Evolutionary conservation across 1,284 basidiomycete genomes (phyloP).

Genomic region (Trichosporon sp.): DNA sequence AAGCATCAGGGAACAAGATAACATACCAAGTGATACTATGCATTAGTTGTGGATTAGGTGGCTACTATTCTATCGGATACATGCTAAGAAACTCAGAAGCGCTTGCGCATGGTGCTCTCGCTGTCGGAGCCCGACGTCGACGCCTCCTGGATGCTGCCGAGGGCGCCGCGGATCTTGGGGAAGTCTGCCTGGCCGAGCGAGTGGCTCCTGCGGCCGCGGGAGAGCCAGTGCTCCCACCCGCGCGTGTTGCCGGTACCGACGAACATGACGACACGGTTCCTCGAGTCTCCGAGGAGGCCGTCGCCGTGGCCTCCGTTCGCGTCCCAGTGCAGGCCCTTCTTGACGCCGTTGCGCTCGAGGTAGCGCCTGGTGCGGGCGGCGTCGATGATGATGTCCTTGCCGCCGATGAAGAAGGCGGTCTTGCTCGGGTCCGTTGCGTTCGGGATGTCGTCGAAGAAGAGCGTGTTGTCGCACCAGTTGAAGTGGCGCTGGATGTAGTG

Average conservation of each 20-base stretch:
- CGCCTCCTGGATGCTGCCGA: not conserved
- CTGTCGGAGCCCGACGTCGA: not conserved
- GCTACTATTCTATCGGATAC: not conserved
- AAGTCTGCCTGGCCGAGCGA: constrained; percentile 19
- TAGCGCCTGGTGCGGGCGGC: constrained; percentile 69
- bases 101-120: not conserved
- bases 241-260: constrained; percentile 49
- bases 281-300: constrained; percentile 59
- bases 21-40: not conserved
- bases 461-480: constrained; percentile 74
- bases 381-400: constrained; percentile 72
- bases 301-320: constrained; percentile 67
- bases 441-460: constrained; percentile 85
- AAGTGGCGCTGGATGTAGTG: constrained; percentile 68
- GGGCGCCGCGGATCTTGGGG: not conserved
- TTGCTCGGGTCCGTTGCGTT: constrained; percentile 57
- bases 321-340: constrained; percentile 66
- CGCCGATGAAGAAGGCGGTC: constrained; percentile 67
- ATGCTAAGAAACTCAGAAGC: not conserved
- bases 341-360: constrained; percentile 64
- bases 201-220: constrained; percentile 29
- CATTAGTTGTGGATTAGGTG: not conserved
- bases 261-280: constrained; percentile 64
- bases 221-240: constrained; percentile 35
- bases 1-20: not conserved